Conservation (phyloP, 148 eudicot genomes). For the Cornus suecica region DNA sequence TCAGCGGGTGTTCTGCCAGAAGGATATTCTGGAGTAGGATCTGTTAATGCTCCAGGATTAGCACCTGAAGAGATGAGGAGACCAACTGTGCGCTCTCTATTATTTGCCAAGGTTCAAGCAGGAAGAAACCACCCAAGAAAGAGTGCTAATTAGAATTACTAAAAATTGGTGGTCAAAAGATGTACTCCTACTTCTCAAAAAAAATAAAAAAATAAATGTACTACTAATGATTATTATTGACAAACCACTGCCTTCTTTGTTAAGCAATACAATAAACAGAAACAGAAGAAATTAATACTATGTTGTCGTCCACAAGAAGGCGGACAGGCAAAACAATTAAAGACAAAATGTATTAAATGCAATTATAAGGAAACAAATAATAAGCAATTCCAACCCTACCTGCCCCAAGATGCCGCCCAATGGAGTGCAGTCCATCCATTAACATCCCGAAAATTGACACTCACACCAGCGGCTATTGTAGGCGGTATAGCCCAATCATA, state of each 20-base stretch:
- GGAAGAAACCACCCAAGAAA: slow-evolving; percentile 7
- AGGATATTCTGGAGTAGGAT: slow-evolving; percentile 66
- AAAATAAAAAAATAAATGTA: no score
- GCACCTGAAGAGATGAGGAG: slow-evolving; percentile 64
- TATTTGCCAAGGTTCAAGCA: slow-evolving; percentile 13
- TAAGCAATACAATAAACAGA: background rate
- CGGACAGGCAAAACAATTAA: background rate
- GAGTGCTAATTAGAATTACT: background rate
- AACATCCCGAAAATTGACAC: slow-evolving; percentile 73
- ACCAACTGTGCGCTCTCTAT: slow-evolving; percentile 70
- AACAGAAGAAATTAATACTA: background rate
- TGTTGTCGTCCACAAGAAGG: background rate
- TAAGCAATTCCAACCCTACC: slow-evolving; percentile 29
- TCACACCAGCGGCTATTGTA: slow-evolving; percentile 66
- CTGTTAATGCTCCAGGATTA: slow-evolving; percentile 64
- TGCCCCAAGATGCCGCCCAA: slow-evolving; percentile 88
- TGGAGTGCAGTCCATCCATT: slow-evolving; percentile 90
- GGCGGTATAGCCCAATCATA: slow-evolving; percentile 78
- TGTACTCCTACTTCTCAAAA: background rate
- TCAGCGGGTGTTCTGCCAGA: slow-evolving; percentile 74
- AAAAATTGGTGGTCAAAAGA: background rate
- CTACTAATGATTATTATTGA: no score
- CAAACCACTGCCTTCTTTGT: background rate
- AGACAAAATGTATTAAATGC: background rate
- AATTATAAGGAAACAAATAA: background rate